Conservation (phyloP, 2,329 filamentous ascomycete genomes). For the Alternaria infectoria region DNA sequence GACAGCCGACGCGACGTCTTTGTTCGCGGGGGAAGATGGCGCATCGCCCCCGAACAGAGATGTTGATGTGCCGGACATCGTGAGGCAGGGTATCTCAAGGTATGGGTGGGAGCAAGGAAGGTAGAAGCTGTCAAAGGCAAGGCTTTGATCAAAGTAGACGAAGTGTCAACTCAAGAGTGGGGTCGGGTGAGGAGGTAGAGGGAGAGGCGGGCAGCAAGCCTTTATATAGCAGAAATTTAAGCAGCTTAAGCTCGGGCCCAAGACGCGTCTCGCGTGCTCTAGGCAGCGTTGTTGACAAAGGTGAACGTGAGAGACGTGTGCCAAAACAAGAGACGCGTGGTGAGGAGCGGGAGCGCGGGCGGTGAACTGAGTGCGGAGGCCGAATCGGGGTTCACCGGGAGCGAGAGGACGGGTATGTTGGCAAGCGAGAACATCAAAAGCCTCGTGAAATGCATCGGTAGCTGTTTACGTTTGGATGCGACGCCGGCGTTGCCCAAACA, state of each 20-base stretch:
- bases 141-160: background rate
- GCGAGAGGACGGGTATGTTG: background rate
- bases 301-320: slow-evolving; percentile 1
- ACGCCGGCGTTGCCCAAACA: background rate
- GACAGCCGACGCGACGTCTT: background rate
- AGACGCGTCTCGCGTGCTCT: background rate
- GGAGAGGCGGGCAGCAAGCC: background rate
- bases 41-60: background rate
- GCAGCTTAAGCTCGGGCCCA: background rate
- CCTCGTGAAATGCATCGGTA: background rate
- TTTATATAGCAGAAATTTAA: background rate
- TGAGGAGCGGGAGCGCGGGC: background rate
- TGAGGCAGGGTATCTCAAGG: background rate
- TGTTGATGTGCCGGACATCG: background rate
- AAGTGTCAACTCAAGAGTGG: background rate
- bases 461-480: background rate
- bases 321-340: background rate
- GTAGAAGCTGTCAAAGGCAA: background rate
- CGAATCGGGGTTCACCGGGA: background rate
- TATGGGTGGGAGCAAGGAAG: background rate
- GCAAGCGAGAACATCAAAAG: background rate
- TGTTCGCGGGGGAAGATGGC: background rate
- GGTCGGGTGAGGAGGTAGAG: background rate
- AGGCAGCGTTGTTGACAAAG: background rate
- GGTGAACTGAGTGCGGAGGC: background rate